Conservation (phyloP, 148 eudicot genomes). For the Dysphania ambrosioides region DNA sequence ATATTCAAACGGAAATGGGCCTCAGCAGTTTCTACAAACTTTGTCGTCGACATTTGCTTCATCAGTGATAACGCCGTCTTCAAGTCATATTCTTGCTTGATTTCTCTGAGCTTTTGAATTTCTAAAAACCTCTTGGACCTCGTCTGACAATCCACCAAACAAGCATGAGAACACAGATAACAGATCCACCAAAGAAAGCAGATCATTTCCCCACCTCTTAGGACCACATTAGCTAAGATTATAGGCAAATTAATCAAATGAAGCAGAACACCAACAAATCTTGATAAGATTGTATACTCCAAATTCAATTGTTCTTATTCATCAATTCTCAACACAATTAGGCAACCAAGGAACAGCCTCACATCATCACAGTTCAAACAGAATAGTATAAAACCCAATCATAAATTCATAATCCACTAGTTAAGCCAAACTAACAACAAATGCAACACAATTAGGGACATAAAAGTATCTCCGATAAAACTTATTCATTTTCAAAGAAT, state of each 20-base stretch:
- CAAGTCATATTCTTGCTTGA: constrained; percentile 79
- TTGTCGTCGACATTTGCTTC: constrained; percentile 71
- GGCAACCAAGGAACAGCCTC: not conserved
- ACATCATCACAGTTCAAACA: not conserved
- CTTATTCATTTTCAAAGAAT: too few relatives aligned
- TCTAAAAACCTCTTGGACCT: constrained; percentile 93
- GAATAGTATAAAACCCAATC: not conserved
- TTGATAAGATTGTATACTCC: not conserved
- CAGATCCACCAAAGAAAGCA: too few relatives aligned
- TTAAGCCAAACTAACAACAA: not conserved
- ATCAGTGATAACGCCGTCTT: constrained; percentile 69
- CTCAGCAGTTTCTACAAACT: constrained; percentile 83
- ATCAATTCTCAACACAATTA: not conserved
- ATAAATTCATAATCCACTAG: not conserved
- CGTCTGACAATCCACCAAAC: constrained; percentile 37
- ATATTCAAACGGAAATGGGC: constrained; percentile 96
- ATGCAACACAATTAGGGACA: not conserved
- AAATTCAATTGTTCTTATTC: not conserved
- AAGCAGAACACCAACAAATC: not conserved
- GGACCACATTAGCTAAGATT: not conserved
- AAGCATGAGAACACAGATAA: constrained; percentile 12
- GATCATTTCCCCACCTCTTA: too few relatives aligned
- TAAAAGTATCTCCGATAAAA: too few relatives aligned
- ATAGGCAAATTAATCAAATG: not conserved
- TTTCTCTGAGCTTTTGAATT: constrained; percentile 72